phyloP scores from a whole-genome alignment of 495 filamentous ascomycete species.

The Trichocladium uniseriatum region DNA sequence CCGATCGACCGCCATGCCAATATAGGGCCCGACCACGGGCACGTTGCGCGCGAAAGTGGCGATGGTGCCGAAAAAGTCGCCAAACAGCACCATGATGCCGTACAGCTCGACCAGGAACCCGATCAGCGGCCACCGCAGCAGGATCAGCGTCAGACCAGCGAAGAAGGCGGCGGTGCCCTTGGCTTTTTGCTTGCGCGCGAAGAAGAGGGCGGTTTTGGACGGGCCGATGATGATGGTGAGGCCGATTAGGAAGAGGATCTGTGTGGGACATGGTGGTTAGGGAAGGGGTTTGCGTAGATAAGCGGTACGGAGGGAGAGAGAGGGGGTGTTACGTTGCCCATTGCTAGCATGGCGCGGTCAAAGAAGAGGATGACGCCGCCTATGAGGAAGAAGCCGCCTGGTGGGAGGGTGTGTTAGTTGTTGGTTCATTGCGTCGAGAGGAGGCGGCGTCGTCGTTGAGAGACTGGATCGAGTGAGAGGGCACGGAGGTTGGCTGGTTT shows the following conservation, averaged over 20 bases:
- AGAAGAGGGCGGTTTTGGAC: conserved; percentile 83
- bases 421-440: background rate
- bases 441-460: background rate
- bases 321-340: conserved; percentile 45
- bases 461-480: background rate
- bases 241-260: conserved; percentile 96
- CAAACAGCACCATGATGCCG: conserved; percentile 86
- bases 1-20: conserved; percentile 58
- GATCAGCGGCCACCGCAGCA: conserved; percentile 77
- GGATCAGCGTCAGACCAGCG: conserved; percentile 73
- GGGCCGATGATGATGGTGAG: conserved; percentile 92
- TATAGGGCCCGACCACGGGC: conserved; percentile 77
- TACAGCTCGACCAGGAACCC: conserved; percentile 89
- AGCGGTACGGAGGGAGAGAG: conserved; percentile 40
- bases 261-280: background rate
- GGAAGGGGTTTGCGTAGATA: background rate
- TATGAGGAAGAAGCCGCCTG: conserved; percentile 86
- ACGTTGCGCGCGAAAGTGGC: conserved; percentile 75
- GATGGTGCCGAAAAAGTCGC: conserved; percentile 91
- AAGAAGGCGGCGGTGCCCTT: conserved; percentile 87
- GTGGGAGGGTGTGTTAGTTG: background rate
- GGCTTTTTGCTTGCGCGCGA: conserved; percentile 83
- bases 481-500: conserved; percentile 8
- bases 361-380: conserved; percentile 94
- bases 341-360: conserved; percentile 75